Evolutionary conservation across 2,329 filamentous ascomycete species (phyloP).

Genomic region (Aureobasidium musti): DNA sequence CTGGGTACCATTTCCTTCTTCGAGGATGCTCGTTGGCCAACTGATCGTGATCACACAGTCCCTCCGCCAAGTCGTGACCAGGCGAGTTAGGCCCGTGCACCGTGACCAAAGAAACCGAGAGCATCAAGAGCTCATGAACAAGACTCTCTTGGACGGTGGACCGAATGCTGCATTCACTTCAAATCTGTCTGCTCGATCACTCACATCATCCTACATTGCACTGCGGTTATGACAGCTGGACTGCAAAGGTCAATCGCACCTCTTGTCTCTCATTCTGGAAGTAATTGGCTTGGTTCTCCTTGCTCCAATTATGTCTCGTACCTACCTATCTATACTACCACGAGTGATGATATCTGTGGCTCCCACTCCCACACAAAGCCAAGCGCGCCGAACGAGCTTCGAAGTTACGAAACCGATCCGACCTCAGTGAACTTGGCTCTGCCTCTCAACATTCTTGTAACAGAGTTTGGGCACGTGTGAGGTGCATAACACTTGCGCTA

Average conservation of each 20-base stretch:
- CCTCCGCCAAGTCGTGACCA: no score
- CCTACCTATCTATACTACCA: not conserved
- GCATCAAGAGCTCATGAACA: not conserved
- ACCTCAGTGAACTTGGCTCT: no score
- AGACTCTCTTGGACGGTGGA: no score
- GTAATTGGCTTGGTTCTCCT: not conserved
- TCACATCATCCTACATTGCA: not conserved
- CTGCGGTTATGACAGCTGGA: not conserved
- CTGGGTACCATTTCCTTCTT: not conserved
- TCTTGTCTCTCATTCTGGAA: not conserved
- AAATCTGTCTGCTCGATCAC: not conserved
- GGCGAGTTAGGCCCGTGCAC: no score
- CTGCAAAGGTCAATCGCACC: not conserved
- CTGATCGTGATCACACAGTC: not conserved
- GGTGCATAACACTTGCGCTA: no score
- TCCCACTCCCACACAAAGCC: not conserved
- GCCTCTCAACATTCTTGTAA: no score
- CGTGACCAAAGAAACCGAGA: not conserved
- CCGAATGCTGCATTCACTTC: not conserved
- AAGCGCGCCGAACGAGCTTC: not conserved
- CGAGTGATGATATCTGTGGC: not conserved
- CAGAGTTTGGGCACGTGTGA: no score
- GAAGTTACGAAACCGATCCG: not conserved
- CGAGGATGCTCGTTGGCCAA: not conserved
- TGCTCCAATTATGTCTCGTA: conserved; percentile 9